Conservation (phyloP, 441 rosid species). For the Francoa sonchifolia region DNA sequence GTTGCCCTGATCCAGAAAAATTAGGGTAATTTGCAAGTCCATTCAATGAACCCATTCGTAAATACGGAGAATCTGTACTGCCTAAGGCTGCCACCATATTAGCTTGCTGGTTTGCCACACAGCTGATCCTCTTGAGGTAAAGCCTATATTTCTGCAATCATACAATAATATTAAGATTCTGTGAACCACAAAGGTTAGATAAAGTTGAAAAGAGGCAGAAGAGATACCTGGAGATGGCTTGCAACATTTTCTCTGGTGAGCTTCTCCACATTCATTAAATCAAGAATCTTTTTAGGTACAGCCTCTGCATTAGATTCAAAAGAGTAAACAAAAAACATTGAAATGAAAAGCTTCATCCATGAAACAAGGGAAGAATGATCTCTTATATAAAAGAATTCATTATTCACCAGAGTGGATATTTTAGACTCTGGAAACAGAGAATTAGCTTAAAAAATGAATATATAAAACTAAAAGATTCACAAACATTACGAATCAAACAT, state of each 20-base stretch:
- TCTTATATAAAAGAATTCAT: not conserved
- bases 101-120: constrained; percentile 62
- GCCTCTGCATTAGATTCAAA: constrained; percentile 50
- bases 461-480: too few species aligned
- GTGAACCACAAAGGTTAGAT: not conserved
- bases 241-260: constrained; percentile 97
- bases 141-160: constrained; percentile 69
- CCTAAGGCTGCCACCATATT: constrained; percentile 53
- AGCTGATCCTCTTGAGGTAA: constrained; percentile 64
- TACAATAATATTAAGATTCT: constrained; percentile 15
- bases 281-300: constrained; percentile 92
- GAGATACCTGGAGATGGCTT: constrained; percentile 75
- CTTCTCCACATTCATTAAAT: constrained; percentile 80
- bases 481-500: too few species aligned
- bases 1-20: constrained; percentile 36
- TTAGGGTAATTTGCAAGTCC: constrained; percentile 47
- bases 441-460: too few species aligned
- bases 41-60: constrained; percentile 37
- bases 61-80: constrained; percentile 44
- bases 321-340: not conserved
- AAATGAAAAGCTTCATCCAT: not conserved
- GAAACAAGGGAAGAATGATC: constrained; percentile 1
- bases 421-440: too few species aligned
- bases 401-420: not conserved
- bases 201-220: constrained; percentile 8